Conservation (phyloP, 257 asterid genomes). For the Solanum stenotomum region DNA sequence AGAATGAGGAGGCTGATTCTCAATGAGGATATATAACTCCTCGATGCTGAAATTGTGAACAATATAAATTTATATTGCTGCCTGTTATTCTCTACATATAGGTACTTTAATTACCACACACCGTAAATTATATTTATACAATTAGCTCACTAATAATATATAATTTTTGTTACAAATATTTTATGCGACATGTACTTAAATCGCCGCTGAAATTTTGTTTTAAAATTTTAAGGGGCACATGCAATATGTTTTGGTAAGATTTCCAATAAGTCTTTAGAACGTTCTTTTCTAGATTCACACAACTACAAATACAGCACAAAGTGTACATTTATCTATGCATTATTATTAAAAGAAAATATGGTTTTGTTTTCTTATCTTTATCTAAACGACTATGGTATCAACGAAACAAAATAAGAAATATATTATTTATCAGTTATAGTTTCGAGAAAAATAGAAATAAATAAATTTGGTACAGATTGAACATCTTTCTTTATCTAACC, state of each 20-base stretch:
- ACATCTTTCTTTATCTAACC: no score
- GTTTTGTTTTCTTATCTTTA: background rate
- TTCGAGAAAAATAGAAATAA: background rate
- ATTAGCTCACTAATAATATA: background rate
- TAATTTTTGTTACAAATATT: background rate
- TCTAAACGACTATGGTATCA: background rate
- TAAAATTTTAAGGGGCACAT: background rate
- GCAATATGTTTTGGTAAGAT: background rate
- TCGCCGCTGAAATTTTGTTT: background rate
- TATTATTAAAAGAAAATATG: background rate
- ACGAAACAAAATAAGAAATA: background rate
- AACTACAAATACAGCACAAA: background rate
- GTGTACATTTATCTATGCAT: background rate
- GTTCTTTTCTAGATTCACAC: conserved; percentile 2
- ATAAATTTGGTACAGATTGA: background rate
- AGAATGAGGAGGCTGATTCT: conserved; percentile 41
- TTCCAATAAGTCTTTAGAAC: conserved; percentile 10
- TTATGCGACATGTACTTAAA: no score
- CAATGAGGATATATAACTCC: conserved; percentile 11
- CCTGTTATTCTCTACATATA: background rate
- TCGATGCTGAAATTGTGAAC: background rate
- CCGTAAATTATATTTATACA: background rate
- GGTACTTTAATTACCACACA: background rate
- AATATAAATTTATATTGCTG: background rate
- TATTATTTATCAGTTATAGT: background rate